Evolutionary conservation across 129 eudicot species (phyloP), one percentile per base, ranked within the genome.

Genomic region (Chrysanthemum seticuspe): DNA sequence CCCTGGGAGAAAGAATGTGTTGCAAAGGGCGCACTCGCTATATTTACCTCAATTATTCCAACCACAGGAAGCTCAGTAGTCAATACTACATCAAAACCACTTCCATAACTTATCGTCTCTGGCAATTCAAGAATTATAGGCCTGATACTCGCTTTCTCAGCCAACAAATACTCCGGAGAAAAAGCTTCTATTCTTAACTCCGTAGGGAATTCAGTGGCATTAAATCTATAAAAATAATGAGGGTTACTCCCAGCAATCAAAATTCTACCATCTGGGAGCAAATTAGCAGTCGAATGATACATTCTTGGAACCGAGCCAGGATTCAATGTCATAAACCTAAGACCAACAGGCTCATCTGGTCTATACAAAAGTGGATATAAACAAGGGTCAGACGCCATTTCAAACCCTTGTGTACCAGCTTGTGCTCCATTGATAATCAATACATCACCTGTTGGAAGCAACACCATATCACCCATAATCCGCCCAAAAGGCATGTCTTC

Each of bases 391-490:
- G 93, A 70, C 0, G 91, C 96, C 70, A 79, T 2, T 4, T 85
- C 91, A 44, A 86, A 92, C 44, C 97, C 96, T 70, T 92, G 96
- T 13, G 87, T 80, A 55, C 93, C 97, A 2, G 82, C 84, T 60
- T 88, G 89, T 13, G 96, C 97, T 2, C 97, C 97, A 36, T 87
- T 92, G n/a, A 92, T 82, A 54, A 92, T 83, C 69, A 88, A 44
- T 18, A 92, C 83, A 1, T 88, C 91, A 3, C 96, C 93, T 0
- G 85, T 83, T 0, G 96, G 96, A 9, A 92, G 78, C 82, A 92
- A 81, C n/a, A 88, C 93, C 97, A 85, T 92, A 25, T 92, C 97
- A 6, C 97, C 97, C 97, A 88, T 92, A 53, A 88, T 85, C 80
- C 93, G 75, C 5, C 73, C 87, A 63, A 91, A 73, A 0, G 97